Evolutionary conservation across 1,284 basidiomycete genomes (phyloP), one percentile per base, ranked within the genome.

Genomic region (Malassezia sympodialis): DNA sequence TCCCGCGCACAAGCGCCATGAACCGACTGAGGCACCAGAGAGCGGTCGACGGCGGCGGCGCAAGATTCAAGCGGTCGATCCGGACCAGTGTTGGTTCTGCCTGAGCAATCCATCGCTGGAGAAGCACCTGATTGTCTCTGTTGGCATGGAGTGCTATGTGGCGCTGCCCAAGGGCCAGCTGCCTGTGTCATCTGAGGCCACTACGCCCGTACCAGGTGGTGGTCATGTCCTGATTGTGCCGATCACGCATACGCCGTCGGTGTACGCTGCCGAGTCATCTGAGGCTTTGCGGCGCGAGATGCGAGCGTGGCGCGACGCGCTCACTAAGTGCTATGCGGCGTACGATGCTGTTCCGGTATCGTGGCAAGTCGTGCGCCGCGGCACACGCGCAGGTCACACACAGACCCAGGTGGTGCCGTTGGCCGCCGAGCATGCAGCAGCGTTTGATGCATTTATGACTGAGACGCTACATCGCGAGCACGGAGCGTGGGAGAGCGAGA

Each of bases 41-140:
- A 21, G 21, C 26, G n/a, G 28, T 8, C 47, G 30, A 17, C 48
- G 39, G n/a, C 17, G 23, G 27, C 44, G 35, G n/a, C 30, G 31
- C 6, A 19, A 51, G 14, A 41, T 59, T 23, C 58, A 63, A 21
- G 65, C 69, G 2, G 63, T 74, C 3, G 69, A 65, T 0, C 72
- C 72, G 0, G 47, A 58, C 41, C 64, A 68, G 42, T 74, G 72
- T 53, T 74, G 72, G 72, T 74, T 74, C 61, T 74, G 72, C 49
- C 61, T 74, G 1, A 64, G 62, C 30, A 74, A 74, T 27, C 68
- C 68, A 1, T 24, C 52, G 0, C 58, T 69, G 14, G 61, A 65
- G 24, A 73, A 70, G 47, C 58, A 65, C 45, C 60, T 73, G 28
- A 63, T 74, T 35, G 61, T 72, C 11, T 42, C 57, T 27, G 62